Percentiles rank a stretch among this genome's conserved stretches.
These are phyloP conservation scores for Plasmodium inui DNA, from an alignment of 169 alveolate species.

Conservation along the genomic window DNA sequence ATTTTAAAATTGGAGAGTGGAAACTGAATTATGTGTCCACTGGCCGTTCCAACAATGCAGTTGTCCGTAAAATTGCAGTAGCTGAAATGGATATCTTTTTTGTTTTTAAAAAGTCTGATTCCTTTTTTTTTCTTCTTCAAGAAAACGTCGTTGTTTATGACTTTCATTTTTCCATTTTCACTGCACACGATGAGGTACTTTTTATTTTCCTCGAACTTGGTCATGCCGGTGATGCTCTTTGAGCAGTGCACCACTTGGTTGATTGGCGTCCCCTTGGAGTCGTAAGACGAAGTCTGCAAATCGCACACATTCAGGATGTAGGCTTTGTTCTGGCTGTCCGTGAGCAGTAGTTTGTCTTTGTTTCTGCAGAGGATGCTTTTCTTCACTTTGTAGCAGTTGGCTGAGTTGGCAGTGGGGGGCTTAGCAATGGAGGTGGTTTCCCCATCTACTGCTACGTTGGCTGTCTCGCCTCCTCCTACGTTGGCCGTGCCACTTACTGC, in stretches of 20 bases:
- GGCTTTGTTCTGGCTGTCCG: constrained; percentile 57
- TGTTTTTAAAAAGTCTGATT: constrained; percentile 66
- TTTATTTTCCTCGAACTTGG: constrained; percentile 50
- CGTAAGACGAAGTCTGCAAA: constrained; percentile 45
- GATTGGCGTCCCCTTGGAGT: constrained; percentile 67
- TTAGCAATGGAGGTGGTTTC: not conserved
- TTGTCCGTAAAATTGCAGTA: constrained; percentile 64
- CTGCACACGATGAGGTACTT: constrained; percentile 71
- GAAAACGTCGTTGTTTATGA: constrained; percentile 61
- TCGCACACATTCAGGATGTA: constrained; percentile 42
- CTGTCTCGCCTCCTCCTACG: not conserved
- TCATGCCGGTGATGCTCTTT: constrained; percentile 50
- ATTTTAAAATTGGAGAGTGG: constrained; percentile 64
- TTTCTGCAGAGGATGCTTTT: constrained; percentile 50
- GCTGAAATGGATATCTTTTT: constrained; percentile 46
- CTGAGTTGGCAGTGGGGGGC: not conserved
- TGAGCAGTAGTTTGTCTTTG: constrained; percentile 41
- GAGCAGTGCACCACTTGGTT: constrained; percentile 44
- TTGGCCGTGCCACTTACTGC: not conserved
- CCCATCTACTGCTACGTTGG: not conserved
- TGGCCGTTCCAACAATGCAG: constrained; percentile 74
- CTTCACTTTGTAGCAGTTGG: constrained; percentile 39
- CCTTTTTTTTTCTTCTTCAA: constrained; percentile 68
- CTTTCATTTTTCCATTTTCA: constrained; percentile 73
- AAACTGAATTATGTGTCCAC: constrained; percentile 64